Base-by-base conservation (phyloP, 2,329 filamentous ascomycete genomes). In the Aureobasidium pullulans region DNA sequence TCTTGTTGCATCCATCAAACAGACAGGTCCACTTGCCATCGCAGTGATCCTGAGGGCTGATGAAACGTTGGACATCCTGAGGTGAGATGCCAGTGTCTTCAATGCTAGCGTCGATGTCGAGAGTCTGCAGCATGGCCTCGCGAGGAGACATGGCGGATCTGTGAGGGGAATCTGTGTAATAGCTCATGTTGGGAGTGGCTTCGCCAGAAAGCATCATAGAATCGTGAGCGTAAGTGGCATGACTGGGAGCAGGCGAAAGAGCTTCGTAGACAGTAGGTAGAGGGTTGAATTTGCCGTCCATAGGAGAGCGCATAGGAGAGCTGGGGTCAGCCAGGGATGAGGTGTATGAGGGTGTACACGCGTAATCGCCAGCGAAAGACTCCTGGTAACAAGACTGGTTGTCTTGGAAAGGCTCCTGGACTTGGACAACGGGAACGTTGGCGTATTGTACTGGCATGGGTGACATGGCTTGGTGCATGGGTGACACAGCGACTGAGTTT, bases 81-180 rank as follows among this genome's bases (percentile, higher is more conserved):
- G 87, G 77, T 0, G 88, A 92, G 60, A 97, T 87, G 29, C 93
- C 93, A 0, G 93, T 96, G 64, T 91, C 86, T 59, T 84, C 81
- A 59, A 84, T 81, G 37, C 79, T 83, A n/a, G 83, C 82, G 61
- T 84, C 81, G 29, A 84, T 75, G 62, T 82, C 79, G 36, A 81
- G 70, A 62, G 66, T 68, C 43, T 80, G 78, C 23, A 82, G 74
- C 48, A 81, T 77, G 31, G 68, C 69, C 58, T 69, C 66, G 39
- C 69, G 68, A 42, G 70, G 69, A 53, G 70, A 72, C 59, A 71
- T 63, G 6, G 65, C 53, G 3, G 60, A 53, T 9, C 62, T 28
- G 19, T 58, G 49, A 31, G 62, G 60, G 19, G 62, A 62, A 34
- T 63, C 60, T 31, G 61, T 53, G 57, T 62, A 63, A 44, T 52